These are phyloP conservation scores for Mycena chlorophos DNA, from an alignment of 768 basidiomycete genomes.

Conservation along the genomic window DNA sequence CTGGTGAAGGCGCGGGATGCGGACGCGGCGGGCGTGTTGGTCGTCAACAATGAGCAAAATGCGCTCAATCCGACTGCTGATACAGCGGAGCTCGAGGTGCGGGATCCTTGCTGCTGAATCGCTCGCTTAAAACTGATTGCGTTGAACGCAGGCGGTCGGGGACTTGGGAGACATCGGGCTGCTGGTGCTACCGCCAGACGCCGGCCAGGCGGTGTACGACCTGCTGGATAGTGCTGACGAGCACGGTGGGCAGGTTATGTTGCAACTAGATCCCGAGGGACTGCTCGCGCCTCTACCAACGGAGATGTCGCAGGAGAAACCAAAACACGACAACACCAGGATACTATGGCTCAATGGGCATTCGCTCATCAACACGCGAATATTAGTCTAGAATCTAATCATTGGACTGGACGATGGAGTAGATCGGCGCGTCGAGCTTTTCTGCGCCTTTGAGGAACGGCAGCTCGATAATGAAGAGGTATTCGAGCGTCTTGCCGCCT, in stretches of 20 bases:
- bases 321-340: conserved; percentile 26
- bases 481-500: conserved; percentile 86
- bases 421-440: conserved; percentile 83
- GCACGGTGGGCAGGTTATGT: conserved; percentile 49
- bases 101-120: background rate
- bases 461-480: conserved; percentile 91
- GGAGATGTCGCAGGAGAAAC: conserved; percentile 24
- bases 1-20: conserved; percentile 64
- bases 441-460: conserved; percentile 70
- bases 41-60: conserved; percentile 63
- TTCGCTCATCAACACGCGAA: conserved; percentile 72
- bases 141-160: conserved; percentile 41
- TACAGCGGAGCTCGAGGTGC: conserved; percentile 45
- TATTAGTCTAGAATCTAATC: conserved; percentile 62
- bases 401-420: conserved; percentile 81
- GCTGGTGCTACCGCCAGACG: conserved; percentile 54
- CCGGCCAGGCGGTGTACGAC: conserved; percentile 52
- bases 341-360: conserved; percentile 78
- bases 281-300: conserved; percentile 23
- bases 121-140: background rate
- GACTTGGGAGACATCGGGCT: conserved; percentile 59
- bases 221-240: conserved; percentile 56
- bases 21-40: conserved; percentile 76
- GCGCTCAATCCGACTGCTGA: conserved; percentile 68
- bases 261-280: conserved; percentile 48